phyloP scores from a whole-genome alignment of 2,329 filamentous ascomycete genomes.

The Samsoniella hepiali region DNA sequence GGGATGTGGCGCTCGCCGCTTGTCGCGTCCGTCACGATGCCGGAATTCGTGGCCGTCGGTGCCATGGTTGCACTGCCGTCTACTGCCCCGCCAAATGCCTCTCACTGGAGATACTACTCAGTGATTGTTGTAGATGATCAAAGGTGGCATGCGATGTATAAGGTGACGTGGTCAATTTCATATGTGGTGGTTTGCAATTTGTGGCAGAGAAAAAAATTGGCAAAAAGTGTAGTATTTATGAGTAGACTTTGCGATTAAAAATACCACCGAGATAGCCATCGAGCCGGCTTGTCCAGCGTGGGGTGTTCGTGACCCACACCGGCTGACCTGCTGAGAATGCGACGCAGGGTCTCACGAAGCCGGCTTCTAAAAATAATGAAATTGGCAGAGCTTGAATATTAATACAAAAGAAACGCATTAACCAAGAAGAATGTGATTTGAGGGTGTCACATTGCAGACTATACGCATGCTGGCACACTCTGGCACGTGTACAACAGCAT shows the following conservation, averaged over 20 bases:
- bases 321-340: constrained; percentile 2
- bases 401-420: neutral
- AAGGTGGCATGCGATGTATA: neutral
- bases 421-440: neutral
- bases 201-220: constrained; percentile 6
- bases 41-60: constrained; percentile 56
- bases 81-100: constrained; percentile 5
- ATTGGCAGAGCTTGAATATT: neutral
- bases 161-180: neutral
- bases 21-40: constrained; percentile 71
- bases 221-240: neutral
- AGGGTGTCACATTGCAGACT: neutral
- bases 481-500: neutral
- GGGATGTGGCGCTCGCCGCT: constrained; percentile 88
- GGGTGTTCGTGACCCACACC: constrained; percentile 16
- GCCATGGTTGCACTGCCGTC: constrained; percentile 38
- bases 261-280: neutral
- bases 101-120: neutral
- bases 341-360: neutral
- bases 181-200: neutral
- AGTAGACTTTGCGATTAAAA: constrained; percentile 7
- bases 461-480: neutral
- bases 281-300: constrained; percentile 6
- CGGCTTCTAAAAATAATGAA: neutral
- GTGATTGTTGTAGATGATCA: neutral